A percentile compares a stretch with the other conserved stretches of the same genome.
Evolutionary conservation across 2,329 filamentous ascomycete species (phyloP).

Genomic region (Colletotrichum sp.): DNA sequence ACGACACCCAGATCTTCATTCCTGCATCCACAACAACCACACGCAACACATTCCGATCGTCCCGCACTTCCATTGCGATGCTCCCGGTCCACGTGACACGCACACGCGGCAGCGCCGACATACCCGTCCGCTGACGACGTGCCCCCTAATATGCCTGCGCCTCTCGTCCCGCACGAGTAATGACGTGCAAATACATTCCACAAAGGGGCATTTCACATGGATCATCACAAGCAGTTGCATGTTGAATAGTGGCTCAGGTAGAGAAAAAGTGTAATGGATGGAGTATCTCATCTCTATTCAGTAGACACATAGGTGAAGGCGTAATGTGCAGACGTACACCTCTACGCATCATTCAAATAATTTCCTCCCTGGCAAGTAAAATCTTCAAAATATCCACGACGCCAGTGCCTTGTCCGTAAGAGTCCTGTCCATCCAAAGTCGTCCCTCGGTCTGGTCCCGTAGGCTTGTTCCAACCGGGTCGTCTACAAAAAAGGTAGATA

Average conservation of each 20-base stretch:
- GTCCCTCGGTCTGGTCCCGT: conserved; percentile 21
- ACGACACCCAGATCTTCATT: not conserved
- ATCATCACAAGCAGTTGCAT: not conserved
- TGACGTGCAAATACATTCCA: not conserved
- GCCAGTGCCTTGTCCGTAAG: conserved; percentile 15
- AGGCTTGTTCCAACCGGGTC: conserved; percentile 16
- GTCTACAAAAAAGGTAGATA: conserved; percentile 19
- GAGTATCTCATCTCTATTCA: conserved; percentile 9
- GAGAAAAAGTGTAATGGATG: not conserved
- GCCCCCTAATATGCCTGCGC: not conserved
- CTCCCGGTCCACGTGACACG: not conserved
- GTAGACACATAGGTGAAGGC: conserved; percentile 3
- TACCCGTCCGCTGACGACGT: not conserved
- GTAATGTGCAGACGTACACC: conserved; percentile 8
- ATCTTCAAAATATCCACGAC: conserved; percentile 18
- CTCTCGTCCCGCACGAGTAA: not conserved
- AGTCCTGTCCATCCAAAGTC: conserved; percentile 20
- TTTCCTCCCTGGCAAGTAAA: conserved; percentile 1
- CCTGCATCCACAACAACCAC: not conserved
- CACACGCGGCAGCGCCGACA: not conserved
- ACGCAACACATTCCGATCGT: not conserved
- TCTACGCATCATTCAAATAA: conserved; percentile 13
- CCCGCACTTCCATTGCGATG: not conserved
- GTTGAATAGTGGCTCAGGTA: not conserved
- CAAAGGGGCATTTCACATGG: not conserved